phyloP scores from a whole-genome alignment of 2,329 filamentous ascomycete genomes.

The Rhynchosporium graminicola region DNA sequence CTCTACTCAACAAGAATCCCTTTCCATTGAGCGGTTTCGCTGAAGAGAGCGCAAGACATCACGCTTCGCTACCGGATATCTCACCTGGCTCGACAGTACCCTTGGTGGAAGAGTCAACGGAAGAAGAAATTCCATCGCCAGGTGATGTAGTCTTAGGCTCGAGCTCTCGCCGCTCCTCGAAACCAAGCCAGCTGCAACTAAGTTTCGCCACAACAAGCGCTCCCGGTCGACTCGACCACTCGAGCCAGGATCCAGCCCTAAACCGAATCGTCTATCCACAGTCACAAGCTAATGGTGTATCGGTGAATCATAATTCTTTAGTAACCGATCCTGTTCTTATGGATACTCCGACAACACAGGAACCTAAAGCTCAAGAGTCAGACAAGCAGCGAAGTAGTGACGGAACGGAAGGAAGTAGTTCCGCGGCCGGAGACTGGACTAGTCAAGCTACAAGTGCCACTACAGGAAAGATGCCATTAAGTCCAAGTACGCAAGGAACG shows the following conservation, averaged over 20 bases:
- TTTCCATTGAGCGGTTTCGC: slow-evolving; percentile 28
- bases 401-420: slow-evolving; percentile 61
- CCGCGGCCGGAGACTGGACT: slow-evolving; percentile 60
- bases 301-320: slow-evolving; percentile 18
- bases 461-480: slow-evolving; percentile 63
- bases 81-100: slow-evolving; percentile 12
- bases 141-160: slow-evolving; percentile 25
- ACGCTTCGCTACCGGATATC: slow-evolving; percentile 25
- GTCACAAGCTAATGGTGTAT: background rate
- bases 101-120: slow-evolving; percentile 4
- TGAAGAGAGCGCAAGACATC: slow-evolving; percentile 26
- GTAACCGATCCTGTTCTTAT: slow-evolving; percentile 36
- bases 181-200: slow-evolving; percentile 40
- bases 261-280: slow-evolving; percentile 6
- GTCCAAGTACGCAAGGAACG: slow-evolving; percentile 65
- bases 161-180: slow-evolving; percentile 32
- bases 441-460: slow-evolving; percentile 64
- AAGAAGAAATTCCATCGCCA: slow-evolving; percentile 24
- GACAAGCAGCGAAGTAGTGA: slow-evolving; percentile 57
- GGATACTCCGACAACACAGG: slow-evolving; percentile 28
- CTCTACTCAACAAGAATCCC: slow-evolving; percentile 31
- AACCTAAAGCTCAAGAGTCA: slow-evolving; percentile 20
- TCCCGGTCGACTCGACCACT: slow-evolving; percentile 24
- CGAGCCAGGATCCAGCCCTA: slow-evolving; percentile 9
- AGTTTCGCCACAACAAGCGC: slow-evolving; percentile 35